Evolutionary conservation across 257 asterid species (phyloP).

Genomic region (Primulina eburnea): DNA sequence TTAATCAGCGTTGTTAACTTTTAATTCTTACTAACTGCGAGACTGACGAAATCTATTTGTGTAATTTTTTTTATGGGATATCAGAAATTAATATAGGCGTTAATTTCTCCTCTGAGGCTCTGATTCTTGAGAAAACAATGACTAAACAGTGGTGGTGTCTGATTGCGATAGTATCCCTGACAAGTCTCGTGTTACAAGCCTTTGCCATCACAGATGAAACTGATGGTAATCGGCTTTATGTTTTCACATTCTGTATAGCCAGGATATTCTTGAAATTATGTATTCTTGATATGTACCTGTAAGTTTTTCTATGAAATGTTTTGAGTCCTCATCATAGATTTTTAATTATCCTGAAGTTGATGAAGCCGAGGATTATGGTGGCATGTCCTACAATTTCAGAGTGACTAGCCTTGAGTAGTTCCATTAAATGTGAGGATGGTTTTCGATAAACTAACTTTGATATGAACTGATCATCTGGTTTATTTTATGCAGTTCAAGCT

Average conservation of each 20-base stretch:
- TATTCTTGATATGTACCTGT: not conserved
- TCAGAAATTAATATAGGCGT: constrained; percentile 16
- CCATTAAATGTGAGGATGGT: not conserved
- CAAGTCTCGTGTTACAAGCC: constrained; percentile 35
- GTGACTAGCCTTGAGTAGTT: no score
- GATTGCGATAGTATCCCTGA: constrained; percentile 30
- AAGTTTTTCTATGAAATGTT: constrained; percentile 2
- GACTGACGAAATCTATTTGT: constrained; percentile 14
- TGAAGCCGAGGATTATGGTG: no score
- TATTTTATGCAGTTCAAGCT: constrained; percentile 59
- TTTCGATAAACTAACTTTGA: not conserved
- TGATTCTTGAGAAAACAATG: constrained; percentile 33
- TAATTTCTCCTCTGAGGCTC: not conserved
- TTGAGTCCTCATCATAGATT: no score
- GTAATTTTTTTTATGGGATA: constrained; percentile 13
- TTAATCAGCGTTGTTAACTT: constrained; percentile 25
- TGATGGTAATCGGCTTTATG: constrained; percentile 45
- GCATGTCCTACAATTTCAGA: no score
- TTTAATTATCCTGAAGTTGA: no score
- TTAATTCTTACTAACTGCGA: constrained; percentile 21
- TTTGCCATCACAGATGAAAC: constrained; percentile 48
- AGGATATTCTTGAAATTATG: no score
- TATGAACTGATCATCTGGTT: constrained; percentile 12
- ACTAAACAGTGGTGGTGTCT: constrained; percentile 33
- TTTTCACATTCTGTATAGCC: not conserved